phyloP scores from a whole-genome alignment of 306 rosid species.

The Begonia loranthoides region DNA sequence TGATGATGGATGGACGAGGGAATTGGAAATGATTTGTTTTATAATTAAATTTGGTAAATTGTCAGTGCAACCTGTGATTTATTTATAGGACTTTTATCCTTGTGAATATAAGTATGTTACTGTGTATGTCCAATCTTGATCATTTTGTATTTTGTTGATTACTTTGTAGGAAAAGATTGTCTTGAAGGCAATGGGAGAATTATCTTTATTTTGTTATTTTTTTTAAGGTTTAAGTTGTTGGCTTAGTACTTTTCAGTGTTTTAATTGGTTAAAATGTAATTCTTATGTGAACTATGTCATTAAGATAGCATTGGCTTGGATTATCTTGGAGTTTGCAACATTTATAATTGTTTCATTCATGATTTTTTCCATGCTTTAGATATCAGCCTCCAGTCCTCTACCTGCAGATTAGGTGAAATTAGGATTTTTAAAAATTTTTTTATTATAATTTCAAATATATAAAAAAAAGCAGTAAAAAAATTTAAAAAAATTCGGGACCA shows the following conservation, averaged over 20 bases:
- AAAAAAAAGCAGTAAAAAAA: no score
- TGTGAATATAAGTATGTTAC: no score
- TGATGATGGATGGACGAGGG: no score
- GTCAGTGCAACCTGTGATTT: no score
- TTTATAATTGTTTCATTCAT: not conserved
- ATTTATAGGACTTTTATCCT: no score
- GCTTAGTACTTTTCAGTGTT: not conserved
- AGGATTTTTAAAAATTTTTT: no score
- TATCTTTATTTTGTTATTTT: not conserved
- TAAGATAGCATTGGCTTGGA: no score
- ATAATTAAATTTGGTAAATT: no score
- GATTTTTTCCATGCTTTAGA: slow-evolving; percentile 18
- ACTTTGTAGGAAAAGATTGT: slow-evolving; percentile 61
- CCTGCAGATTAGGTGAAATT: slow-evolving; percentile 79
- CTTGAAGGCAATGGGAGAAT: slow-evolving; percentile 86
- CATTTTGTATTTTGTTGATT: not conserved
- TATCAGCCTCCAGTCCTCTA: slow-evolving; percentile 73
- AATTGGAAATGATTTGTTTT: no score
- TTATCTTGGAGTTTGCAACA: not conserved
- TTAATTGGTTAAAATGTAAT: not conserved
- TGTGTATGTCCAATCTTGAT: no score
- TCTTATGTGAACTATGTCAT: not conserved
- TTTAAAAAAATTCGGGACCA: no score
- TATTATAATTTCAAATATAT: no score
- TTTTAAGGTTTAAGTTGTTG: not conserved